Evolutionary conservation across 1,284 basidiomycete species (phyloP), one percentile per base, ranked within the genome.

Genomic region (Dichomitus squalens): DNA sequence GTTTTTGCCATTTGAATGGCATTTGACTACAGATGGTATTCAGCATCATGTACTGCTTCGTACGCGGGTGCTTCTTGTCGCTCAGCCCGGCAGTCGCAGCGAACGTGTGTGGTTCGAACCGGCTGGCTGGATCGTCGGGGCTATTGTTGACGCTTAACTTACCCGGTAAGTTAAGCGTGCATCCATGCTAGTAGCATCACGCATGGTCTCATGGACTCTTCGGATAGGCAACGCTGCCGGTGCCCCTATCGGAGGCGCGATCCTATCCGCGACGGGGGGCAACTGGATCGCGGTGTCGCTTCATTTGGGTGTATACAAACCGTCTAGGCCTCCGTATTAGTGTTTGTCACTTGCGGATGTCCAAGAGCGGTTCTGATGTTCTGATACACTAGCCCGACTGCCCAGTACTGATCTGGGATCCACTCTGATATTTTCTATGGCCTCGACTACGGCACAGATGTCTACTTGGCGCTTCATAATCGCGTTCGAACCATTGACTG

Each of bases 1-100:
- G n/a, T n/a, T n/a, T n/a, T n/a, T n/a, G n/a, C n/a, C n/a, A n/a
- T 20, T 36, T 38, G 29, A 18, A 50, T 27, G n/a, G n/a, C 4
- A 8, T 29, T 11, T n/a, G n/a, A 49, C 38, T 43, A 16, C 16
- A 68, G 67, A 67, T 68, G 52, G 59, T 49, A 23, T 67, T 70
- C 43, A 65, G 62, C 16, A 57, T 70, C 39, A 38, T 67, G 27
- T 70, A 70, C 56, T 67, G 68, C 14, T 67, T 68, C 55, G 63
- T 68, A 50, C 67, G 67, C 49, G 67, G 66, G 5, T 67, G 66
- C 53, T 67, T 68, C 55, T 60, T 68, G 27, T 65, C 67, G 39
- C 59, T 63, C 21, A 46, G 52, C 3, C 54, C 62, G 3, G 59
- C 59, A 9, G 59, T 61, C 20, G 55, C 51, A 7, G 55, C 63